Percentiles rank a stretch among this genome's conserved stretches.
Evolutionary conservation across 495 filamentous ascomycete genomes (phyloP).

Genomic region (Penicillium tannophilum): DNA sequence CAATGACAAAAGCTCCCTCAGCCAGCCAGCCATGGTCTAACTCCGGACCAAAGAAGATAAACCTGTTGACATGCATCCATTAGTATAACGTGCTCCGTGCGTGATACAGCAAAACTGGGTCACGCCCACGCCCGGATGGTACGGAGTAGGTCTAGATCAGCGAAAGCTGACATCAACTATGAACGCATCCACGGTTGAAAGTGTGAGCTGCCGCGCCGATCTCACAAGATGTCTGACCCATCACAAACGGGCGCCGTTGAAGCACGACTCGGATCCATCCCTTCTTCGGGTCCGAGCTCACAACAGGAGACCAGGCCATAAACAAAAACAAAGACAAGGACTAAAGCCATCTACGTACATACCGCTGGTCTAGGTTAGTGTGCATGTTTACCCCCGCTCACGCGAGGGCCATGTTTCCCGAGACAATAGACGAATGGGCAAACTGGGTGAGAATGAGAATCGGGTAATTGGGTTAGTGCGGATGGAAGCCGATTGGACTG

Average conservation of each 20-base stretch:
- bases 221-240: neutral
- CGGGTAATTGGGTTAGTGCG: neutral
- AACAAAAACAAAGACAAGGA: neutral
- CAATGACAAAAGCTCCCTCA: neutral
- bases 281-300: conserved; percentile 1
- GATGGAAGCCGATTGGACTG: conserved; percentile 12
- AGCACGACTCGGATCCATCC: conserved; percentile 1
- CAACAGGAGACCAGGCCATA: neutral
- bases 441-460: neutral
- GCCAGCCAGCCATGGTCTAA: neutral
- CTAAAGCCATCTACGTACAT: conserved; percentile 4
- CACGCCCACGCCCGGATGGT: neutral
- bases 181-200: neutral
- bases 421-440: conserved; percentile 5
- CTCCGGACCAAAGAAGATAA: neutral
- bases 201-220: neutral
- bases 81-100: neutral
- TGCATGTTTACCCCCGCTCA: neutral
- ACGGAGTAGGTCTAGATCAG: neutral
- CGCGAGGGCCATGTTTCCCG: neutral
- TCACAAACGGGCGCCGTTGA: conserved; percentile 3
- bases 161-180: neutral
- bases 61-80: neutral
- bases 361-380: neutral
- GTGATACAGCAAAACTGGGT: neutral